phyloP scores from a whole-genome alignment of 1,139 yeast species.

The Blastobotrys proliferans region DNA sequence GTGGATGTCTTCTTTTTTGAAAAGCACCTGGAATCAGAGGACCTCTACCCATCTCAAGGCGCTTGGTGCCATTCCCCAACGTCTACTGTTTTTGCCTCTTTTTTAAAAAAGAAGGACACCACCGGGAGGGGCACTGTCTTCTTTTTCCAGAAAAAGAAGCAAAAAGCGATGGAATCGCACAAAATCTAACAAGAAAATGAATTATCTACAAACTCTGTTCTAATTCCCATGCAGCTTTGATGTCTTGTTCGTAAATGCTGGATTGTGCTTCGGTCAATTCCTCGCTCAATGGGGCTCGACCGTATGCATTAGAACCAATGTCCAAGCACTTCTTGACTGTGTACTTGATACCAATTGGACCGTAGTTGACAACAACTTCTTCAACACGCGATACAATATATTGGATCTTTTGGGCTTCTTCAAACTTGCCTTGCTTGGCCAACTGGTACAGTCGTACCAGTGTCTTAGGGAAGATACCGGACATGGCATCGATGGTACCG shows the following conservation, averaged over 20 bases:
- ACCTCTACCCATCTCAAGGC: no score
- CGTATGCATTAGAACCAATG: slow-evolving; percentile 32
- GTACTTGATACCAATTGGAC: slow-evolving; percentile 46
- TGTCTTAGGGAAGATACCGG: slow-evolving; percentile 48
- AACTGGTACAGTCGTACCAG: slow-evolving; percentile 38
- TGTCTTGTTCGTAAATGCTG: slow-evolving; percentile 18
- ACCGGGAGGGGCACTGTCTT: no score
- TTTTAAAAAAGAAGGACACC: no score
- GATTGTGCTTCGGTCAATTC: slow-evolving; percentile 21
- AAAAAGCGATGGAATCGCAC: no score
- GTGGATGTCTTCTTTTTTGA: no score
- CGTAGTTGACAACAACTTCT: slow-evolving; percentile 40
- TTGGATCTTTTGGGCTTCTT: slow-evolving; percentile 44
- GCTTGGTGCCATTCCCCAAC: no score
- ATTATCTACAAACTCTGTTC: slow-evolving; percentile 24
- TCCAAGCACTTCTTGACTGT: slow-evolving; percentile 38
- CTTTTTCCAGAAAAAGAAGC: no score
- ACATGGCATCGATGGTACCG: slow-evolving; percentile 48
- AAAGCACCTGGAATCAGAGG: no score
- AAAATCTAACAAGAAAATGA: no score
- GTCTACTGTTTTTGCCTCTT: no score
- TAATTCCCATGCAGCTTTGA: slow-evolving; percentile 21
- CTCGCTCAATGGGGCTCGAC: slow-evolving; percentile 26
- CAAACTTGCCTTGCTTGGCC: slow-evolving; percentile 31
- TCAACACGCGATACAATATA: slow-evolving; percentile 41